Conservation (phyloP, 176 grass and related monocot species). For the Phoenix dactylifera region DNA sequence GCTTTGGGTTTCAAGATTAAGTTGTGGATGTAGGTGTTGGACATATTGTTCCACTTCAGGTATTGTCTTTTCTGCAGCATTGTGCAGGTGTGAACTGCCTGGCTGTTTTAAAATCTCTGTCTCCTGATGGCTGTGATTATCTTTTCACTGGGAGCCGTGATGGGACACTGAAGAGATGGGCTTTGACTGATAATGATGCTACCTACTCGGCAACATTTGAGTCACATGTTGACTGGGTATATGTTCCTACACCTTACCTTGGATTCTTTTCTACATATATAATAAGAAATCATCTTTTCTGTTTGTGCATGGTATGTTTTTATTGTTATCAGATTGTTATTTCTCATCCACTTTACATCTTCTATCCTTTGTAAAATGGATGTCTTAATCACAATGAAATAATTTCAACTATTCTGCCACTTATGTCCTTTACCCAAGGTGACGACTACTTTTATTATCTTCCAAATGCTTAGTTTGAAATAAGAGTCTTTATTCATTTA, state of each 20-base stretch:
- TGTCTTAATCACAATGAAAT: too few species aligned
- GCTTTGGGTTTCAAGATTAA: background rate
- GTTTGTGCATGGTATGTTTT: too few species aligned
- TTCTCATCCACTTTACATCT: too few species aligned
- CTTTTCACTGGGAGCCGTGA: conserved; percentile 93
- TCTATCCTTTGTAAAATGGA: too few species aligned
- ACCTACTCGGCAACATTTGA: conserved; percentile 90
- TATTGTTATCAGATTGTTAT: too few species aligned
- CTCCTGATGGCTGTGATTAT: conserved; percentile 57
- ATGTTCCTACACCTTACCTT: background rate
- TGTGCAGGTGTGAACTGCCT: conserved; percentile 91
- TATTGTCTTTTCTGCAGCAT: conserved; percentile 50
- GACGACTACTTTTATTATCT: too few species aligned
- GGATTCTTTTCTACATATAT: background rate
- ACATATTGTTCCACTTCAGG: too few species aligned
- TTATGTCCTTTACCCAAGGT: too few species aligned
- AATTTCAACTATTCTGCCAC: too few species aligned
- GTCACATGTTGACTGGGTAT: conserved; percentile 98
- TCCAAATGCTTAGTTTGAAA: too few species aligned
- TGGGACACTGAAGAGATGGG: conserved; percentile 97
- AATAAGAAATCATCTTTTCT: too few species aligned
- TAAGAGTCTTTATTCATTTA: too few species aligned
- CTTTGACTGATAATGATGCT: conserved; percentile 40
- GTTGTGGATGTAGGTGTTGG: background rate
- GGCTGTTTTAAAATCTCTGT: conserved; percentile 57